Conservation (phyloP, 2,329 filamentous ascomycete species). For the Talaromyces sp. region DNA sequence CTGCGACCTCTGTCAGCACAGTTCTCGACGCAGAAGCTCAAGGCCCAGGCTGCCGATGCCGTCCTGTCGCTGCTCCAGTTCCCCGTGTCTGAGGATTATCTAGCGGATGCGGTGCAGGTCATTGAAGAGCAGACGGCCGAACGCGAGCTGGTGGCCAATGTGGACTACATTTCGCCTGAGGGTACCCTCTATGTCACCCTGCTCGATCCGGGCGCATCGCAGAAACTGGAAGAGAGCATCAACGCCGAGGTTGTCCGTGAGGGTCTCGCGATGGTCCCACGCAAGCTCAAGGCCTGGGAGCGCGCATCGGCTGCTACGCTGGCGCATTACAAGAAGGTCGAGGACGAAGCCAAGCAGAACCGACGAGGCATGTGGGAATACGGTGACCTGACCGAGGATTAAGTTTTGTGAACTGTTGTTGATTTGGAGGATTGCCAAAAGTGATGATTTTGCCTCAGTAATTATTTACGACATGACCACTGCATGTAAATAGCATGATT, state of each 20-base stretch:
- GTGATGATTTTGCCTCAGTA: neutral
- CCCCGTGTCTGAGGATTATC: slow-evolving; percentile 75
- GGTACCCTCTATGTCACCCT: slow-evolving; percentile 81
- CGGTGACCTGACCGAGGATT: slow-evolving; percentile 90
- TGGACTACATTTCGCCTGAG: slow-evolving; percentile 80
- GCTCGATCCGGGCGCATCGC: slow-evolving; percentile 66
- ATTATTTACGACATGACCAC: neutral
- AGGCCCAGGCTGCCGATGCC: slow-evolving; percentile 81
- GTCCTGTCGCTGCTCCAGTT: slow-evolving; percentile 86
- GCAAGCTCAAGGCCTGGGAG: slow-evolving; percentile 91
- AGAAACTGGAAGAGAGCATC: slow-evolving; percentile 69
- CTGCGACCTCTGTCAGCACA: slow-evolving; percentile 79
- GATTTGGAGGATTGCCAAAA: neutral
- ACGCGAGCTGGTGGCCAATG: slow-evolving; percentile 79
- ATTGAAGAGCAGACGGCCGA: slow-evolving; percentile 70
- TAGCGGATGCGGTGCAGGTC: slow-evolving; percentile 71
- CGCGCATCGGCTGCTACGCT: slow-evolving; percentile 68
- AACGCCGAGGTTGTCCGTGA: slow-evolving; percentile 82
- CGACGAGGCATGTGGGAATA: slow-evolving; percentile 97
- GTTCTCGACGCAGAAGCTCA: slow-evolving; percentile 77
- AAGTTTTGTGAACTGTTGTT: slow-evolving; percentile 20
- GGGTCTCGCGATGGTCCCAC: slow-evolving; percentile 85
- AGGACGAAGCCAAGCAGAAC: slow-evolving; percentile 73
- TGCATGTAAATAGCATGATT: neutral
- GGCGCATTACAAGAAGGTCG: slow-evolving; percentile 65